phyloP scores from a whole-genome alignment of 371 early-diverging fungal species.

The Lichtheimia ramosa region DNA sequence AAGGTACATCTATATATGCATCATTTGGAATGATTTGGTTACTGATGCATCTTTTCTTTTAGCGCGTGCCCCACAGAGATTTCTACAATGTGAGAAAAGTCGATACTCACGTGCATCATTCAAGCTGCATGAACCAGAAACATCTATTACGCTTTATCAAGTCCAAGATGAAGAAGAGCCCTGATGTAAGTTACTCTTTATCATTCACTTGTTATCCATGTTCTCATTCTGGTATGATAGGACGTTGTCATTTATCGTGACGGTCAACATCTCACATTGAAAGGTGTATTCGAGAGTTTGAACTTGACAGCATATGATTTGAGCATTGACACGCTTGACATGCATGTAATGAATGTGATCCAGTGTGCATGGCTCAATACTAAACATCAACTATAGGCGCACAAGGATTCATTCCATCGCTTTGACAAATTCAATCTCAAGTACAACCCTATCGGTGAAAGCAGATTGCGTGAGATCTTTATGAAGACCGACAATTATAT shows the following conservation, averaged over 20 bases:
- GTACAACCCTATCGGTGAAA: slow-evolving; percentile 93
- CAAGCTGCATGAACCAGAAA: slow-evolving; percentile 98
- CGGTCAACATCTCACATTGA: slow-evolving; percentile 68
- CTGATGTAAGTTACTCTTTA: slow-evolving; percentile 55
- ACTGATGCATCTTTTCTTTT: slow-evolving; percentile 7
- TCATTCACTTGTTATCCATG: neutral
- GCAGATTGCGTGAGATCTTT: slow-evolving; percentile 82
- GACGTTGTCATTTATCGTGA: slow-evolving; percentile 79
- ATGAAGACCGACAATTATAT: slow-evolving; percentile 97
- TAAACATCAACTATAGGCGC: slow-evolving; percentile 43
- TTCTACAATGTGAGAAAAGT: slow-evolving; percentile 99
- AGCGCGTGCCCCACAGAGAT: slow-evolving; percentile 92
- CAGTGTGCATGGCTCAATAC: neutral
- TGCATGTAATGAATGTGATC: slow-evolving; percentile 67
- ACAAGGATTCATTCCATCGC: slow-evolving; percentile 86
- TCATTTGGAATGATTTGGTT: neutral
- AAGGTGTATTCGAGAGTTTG: slow-evolving; percentile 90
- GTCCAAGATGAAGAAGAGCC: slow-evolving; percentile 84
- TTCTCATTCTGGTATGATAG: slow-evolving; percentile 17
- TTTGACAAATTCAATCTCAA: slow-evolving; percentile 98
- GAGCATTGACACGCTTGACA: slow-evolving; percentile 96
- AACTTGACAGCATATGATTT: slow-evolving; percentile 96
- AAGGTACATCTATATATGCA: slow-evolving; percentile 61
- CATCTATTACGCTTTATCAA: slow-evolving; percentile 98
- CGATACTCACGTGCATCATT: slow-evolving; percentile 98